Base-by-base conservation (phyloP, 495 filamentous ascomycete species). In the Podospora pseudopauciseta region DNA sequence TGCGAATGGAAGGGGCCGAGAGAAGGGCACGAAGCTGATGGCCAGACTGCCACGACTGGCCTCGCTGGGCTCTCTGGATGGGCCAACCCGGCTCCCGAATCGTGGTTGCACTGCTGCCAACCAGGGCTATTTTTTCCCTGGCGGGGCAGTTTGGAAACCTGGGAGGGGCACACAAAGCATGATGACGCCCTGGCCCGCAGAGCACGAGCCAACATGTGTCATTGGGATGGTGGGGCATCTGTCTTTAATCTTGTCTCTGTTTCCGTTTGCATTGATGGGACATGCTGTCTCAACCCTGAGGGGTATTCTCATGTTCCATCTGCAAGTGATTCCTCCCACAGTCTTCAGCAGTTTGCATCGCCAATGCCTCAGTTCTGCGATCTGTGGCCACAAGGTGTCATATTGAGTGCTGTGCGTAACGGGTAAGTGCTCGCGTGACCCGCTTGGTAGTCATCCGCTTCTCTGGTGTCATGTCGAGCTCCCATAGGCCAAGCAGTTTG, bases 361-460 rank as follows among this genome's bases (percentile, higher is more conserved):
- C 39, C 15, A 16, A 16, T 13, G 39, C 39, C 39, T 49, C 39
- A 49, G 15, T 1, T 16, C 18, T 16, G 39, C 39, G 15, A 18
- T 13, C 13, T 49, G 39, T 49, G 13, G 39, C 39, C 39, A 49
- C 9, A 49, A 13, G 39, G 39, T 49, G 39, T 5, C 39, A 49
- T 39, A 39, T 13, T 13, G 9, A 49, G 26, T 53, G 27, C 55
- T 56, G 32, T 18, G 44, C 69, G 64, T 60, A 58, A 66, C 55
- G 18, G 30, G 62, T 55, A 71, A 64, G 62, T 59, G 66, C 60
- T 71, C 69, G 69, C 63, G 69, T 71, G 69, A 68, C 54, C 53
- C 54, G 65, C 61, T 49, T 18, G 39, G 39, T 11, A 18, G 39
- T 49, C 39, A 6, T 49, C 39, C 39, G 60, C 68, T 53, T 13